Evolutionary conservation across 257 asterid species (phyloP).

Genomic region (Paulownia fortunei): DNA sequence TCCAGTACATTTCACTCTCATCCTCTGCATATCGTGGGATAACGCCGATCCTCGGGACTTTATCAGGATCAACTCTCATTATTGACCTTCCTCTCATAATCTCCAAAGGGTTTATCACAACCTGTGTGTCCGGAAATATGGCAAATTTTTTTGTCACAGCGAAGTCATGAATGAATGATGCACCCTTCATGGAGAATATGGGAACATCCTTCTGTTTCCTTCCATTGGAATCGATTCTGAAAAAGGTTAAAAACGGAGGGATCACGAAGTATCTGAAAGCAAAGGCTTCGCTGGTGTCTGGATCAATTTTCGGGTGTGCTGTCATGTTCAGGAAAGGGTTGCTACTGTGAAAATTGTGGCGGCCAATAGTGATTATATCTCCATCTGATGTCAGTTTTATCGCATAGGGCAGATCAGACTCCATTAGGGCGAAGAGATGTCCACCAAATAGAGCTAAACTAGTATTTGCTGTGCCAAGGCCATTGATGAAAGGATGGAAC

Average conservation of each 20-base stretch:
- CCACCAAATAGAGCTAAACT: conserved; percentile 57
- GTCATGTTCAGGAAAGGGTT: conserved; percentile 44
- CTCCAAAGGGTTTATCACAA: conserved; percentile 38
- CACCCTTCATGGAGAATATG: conserved; percentile 42
- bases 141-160: conserved; percentile 51
- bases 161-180: conserved; percentile 48
- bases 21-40: conserved; percentile 51
- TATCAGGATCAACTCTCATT: conserved; percentile 28
- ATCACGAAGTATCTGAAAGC: conserved; percentile 44
- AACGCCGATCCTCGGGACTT: conserved; percentile 50
- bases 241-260: conserved; percentile 51
- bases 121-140: conserved; percentile 50
- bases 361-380: conserved; percentile 53
- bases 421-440: conserved; percentile 49
- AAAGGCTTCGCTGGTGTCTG: conserved; percentile 47
- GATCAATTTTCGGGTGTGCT: conserved; percentile 61
- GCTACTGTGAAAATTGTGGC: conserved; percentile 43
- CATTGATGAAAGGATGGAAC: conserved; percentile 37
- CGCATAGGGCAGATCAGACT: conserved; percentile 55
- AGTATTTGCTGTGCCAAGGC: conserved; percentile 62
- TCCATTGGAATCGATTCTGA: conserved; percentile 47
- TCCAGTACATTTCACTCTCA: conserved; percentile 51
- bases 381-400: conserved; percentile 43
- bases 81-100: conserved; percentile 40
- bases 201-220: conserved; percentile 39